Evolutionary conservation across 768 basidiomycete species (phyloP), one percentile per base, ranked within the genome.

Genomic region (Lyophyllum shimeji): DNA sequence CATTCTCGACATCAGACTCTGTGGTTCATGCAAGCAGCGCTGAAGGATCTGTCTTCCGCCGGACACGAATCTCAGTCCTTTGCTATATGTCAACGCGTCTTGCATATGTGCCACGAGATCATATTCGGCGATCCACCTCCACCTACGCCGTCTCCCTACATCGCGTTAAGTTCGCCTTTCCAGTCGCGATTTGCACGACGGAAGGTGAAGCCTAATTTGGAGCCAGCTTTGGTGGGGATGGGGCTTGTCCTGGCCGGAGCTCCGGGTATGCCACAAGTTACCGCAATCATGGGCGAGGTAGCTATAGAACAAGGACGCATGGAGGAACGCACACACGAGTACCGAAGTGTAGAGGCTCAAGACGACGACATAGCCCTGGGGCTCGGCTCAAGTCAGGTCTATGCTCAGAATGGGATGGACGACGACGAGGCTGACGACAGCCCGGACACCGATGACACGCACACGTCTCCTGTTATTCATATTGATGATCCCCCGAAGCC

Each of bases 21-120:
- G 44, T 98, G 96, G 95, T 97, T 95, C 73, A 95, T 98, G 89
- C 97, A 98, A 82, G 93, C 96, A 15, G 86, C 90, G 24, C 78
- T 99, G 18, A 84, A 83, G 55, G 97, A 99, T 70, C 78, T 98
- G 7, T 81, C 87, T 0, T 63, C 71, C 57, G 46, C 71, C 44
- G 78, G 75, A 13, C 80, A 85, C 50, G 81, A 84, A 46, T 87
- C 93, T 2, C 82, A 75, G 42, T 92, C 94, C 0, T 98, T 98
- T 72, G 75, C 84, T 46, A 89, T 96, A 55, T 98, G 97, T 70
- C 93, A 95, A 71, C 85, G 96, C 57, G 84, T 95, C 37, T 75
- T 98, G 56, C 91, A 91, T 69, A 83, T 83, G 69, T 95, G 95
- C 66, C 95, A 98, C 72, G 90, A 95, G 74, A 95, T 98, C 70